Base-by-base conservation (phyloP, 345 rosid genomes). In the Rubroshorea leprosula region DNA sequence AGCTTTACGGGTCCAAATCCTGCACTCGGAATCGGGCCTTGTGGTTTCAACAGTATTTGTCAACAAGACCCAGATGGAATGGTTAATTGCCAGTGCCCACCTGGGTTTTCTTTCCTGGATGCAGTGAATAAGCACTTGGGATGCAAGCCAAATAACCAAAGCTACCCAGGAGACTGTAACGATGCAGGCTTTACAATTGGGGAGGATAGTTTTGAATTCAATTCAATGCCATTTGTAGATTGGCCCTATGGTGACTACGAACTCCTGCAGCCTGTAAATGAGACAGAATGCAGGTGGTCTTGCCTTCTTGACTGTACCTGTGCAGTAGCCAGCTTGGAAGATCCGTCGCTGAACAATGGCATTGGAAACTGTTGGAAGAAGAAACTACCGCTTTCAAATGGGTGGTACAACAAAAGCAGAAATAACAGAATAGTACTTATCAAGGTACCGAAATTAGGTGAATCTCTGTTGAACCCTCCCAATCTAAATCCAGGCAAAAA, bases 231-330 rank as follows among this genome's bases (percentile, higher is more conserved):
- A 3, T 41, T 39, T 19, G 24, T 7, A 11, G 38, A 61, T 61
- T 61, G 54, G 29, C 65, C 65, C 23, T 24, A 17, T 5, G 14
- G 51, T 11, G 58, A 51, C 57, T 51, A 61, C 13, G 49, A 22
- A 25, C 51, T 17, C 18, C 18, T 61, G 38, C 2, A 13, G 0
- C 57, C 65, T 18, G 39, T 18, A 12, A 62, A 7, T 13, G 51
- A 41, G 43, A 25, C 13, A 3, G 65, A 62, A 18, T 62, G 65
- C 26, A 25, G 3, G 51, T 25, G 25, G 16, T 62, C 65, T 41
- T 62, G 58, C 24, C 65, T 62, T 23, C 58, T 15, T 51, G 65
- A 62, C 25, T 62, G 65, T 18, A 22, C 44, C 18, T 62, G 65
- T 52, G 50, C 41, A 12, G 58, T 62, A 51, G 51, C 50, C 24